Base-by-base conservation (phyloP, 371 early-diverging fungal species). In the Batrachochytrium dendrobatidis region DNA sequence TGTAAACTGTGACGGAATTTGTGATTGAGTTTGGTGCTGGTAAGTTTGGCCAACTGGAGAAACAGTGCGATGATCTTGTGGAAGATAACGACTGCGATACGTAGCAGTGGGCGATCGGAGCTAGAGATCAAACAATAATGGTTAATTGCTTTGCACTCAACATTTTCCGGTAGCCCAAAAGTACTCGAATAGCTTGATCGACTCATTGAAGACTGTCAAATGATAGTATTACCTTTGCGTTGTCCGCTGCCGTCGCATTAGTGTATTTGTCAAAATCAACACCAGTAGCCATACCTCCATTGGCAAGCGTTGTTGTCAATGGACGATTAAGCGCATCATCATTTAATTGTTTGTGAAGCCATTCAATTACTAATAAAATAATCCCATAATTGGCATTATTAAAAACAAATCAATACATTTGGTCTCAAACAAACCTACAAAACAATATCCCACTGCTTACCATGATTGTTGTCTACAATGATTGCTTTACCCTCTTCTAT, bases 291-390 rank as follows among this genome's bases (percentile, higher is more conserved):
- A 29, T 8, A 7, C 30, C n/a, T 28, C 28, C 51, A 22, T n/a
- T n/a, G n/a, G 4, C 25, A 3, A 51, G 7, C 5, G 51, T n/a
- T n/a, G 51, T 12, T 3, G 25, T 22, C 6, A 31, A 24, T 24
- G 76, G 73, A 24, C 69, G 64, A 32, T 45, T 50, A 17, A 76
- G 60, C 15, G 76, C 73, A 22, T 78, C 72, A 50, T 78, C 78
- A 61, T 78, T 78, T 48, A 78, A 46, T 59, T 78, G 78, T 57
- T 75, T 75, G 61, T 78, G 78, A 7, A 78, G 71, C 74, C 74
- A 78, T 58, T 78, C 75, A 49, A 78, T 78, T 24, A 75, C 75
- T 75, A 35, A 0, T 34, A 20, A 2, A 12, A 31, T 28, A 46
- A 8, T 12, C 8, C 53, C 46, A 30, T 43, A 12, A 46, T 6